Conservation (phyloP, 208 protist genomes). For the Leishmania major region DNA sequence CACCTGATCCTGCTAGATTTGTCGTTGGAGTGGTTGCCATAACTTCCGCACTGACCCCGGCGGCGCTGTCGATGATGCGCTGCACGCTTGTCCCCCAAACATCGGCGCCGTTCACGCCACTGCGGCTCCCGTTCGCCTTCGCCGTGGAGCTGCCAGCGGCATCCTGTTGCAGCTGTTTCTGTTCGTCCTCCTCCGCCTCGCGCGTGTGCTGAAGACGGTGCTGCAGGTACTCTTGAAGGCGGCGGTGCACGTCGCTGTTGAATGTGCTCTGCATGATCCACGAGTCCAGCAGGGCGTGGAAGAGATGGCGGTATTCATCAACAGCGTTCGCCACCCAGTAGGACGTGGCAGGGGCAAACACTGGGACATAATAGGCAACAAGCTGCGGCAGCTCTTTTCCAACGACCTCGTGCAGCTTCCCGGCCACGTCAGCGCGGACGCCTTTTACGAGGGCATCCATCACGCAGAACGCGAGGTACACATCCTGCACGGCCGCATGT, state of each 20-base stretch:
- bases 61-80: conserved; percentile 33
- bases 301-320: conserved; percentile 55
- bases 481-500: conserved; percentile 70
- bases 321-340: conserved; percentile 45
- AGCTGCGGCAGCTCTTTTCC: conserved; percentile 62
- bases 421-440: conserved; percentile 17
- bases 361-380: conserved; percentile 56
- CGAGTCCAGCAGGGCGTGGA: conserved; percentile 67
- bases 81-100: conserved; percentile 29
- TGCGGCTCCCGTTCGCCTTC: neutral
- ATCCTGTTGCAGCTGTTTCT: conserved; percentile 7
- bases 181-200: conserved; percentile 27
- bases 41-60: conserved; percentile 22
- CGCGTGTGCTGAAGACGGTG: conserved; percentile 57
- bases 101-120: neutral
- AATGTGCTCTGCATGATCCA: conserved; percentile 46
- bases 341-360: conserved; percentile 33
- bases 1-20: neutral
- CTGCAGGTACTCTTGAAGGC: conserved; percentile 66
- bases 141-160: neutral
- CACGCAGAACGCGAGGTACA: conserved; percentile 74
- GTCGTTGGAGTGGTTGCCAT: conserved; percentile 8
- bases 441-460: conserved; percentile 71
- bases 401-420: conserved; percentile 22
- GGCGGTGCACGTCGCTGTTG: conserved; percentile 45